phyloP scores from a whole-genome alignment of 805 yeast genomes.

The Wickerhamiella bombiphila region DNA sequence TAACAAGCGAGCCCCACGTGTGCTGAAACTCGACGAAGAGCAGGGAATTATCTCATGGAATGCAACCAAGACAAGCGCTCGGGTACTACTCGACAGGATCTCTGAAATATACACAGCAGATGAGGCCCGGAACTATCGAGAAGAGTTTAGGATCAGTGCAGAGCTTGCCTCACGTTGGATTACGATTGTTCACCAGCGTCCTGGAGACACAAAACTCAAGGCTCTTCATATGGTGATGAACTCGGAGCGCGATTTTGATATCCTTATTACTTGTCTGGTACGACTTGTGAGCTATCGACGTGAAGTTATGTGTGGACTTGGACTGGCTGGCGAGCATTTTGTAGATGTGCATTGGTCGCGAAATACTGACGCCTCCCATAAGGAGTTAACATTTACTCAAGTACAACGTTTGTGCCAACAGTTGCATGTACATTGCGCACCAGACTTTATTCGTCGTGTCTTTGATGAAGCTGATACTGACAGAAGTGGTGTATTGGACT shows the following conservation, averaged over 20 bases:
- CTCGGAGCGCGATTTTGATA: constrained; percentile 35
- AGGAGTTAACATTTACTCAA: constrained; percentile 40
- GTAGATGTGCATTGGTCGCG: constrained; percentile 48
- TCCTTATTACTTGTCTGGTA: constrained; percentile 40
- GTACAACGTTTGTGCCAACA: constrained; percentile 50
- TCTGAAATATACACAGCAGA: constrained; percentile 45
- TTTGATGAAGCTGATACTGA: constrained; percentile 43
- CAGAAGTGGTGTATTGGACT: constrained; percentile 39
- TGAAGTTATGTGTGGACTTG: constrained; percentile 47
- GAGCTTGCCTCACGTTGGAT: constrained; percentile 62
- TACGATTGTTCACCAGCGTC: constrained; percentile 54
- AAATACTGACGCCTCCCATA: constrained; percentile 3
- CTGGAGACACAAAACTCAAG: constrained; percentile 48
- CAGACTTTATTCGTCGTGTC: constrained; percentile 31
- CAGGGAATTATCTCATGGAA: constrained; percentile 46
- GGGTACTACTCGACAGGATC: constrained; percentile 45
- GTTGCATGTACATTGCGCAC: constrained; percentile 58
- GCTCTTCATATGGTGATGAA: constrained; percentile 67
- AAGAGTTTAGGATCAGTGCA: constrained; percentile 60
- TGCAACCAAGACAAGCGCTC: constrained; percentile 28
- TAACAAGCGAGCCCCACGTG: constrained; percentile 46
- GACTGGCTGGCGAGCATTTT: constrained; percentile 48
- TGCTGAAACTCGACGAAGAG: constrained; percentile 41
- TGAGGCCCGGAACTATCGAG: constrained; percentile 73
- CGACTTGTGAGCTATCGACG: constrained; percentile 42